Evolutionary conservation across 306 rosid species (phyloP), one percentile per base, ranked within the genome.

Genomic region (Benincasa hispida): DNA sequence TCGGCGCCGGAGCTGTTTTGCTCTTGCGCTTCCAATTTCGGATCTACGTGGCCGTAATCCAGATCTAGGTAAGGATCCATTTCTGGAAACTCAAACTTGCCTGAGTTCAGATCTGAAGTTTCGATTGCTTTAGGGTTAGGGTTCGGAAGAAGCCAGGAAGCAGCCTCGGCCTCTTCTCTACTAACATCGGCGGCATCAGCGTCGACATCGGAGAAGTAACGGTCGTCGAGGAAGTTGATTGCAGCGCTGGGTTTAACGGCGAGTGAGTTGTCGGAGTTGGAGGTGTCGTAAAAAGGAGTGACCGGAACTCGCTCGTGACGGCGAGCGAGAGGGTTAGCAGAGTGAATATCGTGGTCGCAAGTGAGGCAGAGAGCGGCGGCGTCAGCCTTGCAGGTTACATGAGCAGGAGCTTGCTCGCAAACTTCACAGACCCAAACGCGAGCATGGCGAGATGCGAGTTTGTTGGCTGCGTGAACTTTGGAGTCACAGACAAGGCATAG

Each of bases 301-400:
- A 94, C 80, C 0, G 93, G 95, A 5, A 87, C 60, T 45, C 97
- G 97, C 56, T 91, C 95, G 81, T 94, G 98, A 27, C 97, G 96
- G 48, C 89, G 82, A 45, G 97, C 96, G 76, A 94, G 98, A 0
- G 98, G 97, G 25, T 94, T 94, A 2, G 94, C 98, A 2, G 96
- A 86, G 87, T 94, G 98, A 83, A 94, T 91, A 65, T 94, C 97
- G 19, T 79, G 97, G 85, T 94, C 98, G 80, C 98, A 94, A 14
- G 89, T 63, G 74, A 89, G 77, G 82, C 98, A 94, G 81, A 94
- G 97, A 1, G 90, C 83, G 19, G 98, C 98, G 73, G 91, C 95
- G 77, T 94, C 98, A 17, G 98, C 98, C 85, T 94, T 91, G 87
- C 98, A 94, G 45, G 91, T 91, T 70, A 94, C 92, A 79, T 90